Percentiles rank a stretch among this genome's conserved stretches.
Evolutionary conservation across 1,284 basidiomycete genomes (phyloP).

Genomic region (Caloboletus firmus): DNA sequence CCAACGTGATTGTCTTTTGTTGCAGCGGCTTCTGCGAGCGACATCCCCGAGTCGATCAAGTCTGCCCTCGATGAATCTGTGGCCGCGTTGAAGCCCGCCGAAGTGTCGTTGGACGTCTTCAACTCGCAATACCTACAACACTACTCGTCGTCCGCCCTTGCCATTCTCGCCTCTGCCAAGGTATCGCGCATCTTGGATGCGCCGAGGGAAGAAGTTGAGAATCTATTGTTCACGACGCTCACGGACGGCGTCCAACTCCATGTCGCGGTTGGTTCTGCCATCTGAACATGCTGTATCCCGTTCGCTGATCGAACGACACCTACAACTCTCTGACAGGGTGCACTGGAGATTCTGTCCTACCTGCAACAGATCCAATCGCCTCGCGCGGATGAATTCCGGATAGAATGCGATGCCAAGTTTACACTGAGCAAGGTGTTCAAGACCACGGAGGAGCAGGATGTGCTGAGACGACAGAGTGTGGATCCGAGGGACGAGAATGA

Average conservation of each 20-base stretch:
- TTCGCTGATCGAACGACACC: background rate
- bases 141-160: slow-evolving; percentile 48
- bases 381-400: slow-evolving; percentile 58
- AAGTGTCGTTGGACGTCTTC: slow-evolving; percentile 60
- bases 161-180: slow-evolving; percentile 63
- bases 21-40: slow-evolving; percentile 44
- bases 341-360: slow-evolving; percentile 47
- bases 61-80: slow-evolving; percentile 47
- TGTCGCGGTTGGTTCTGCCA: slow-evolving; percentile 44
- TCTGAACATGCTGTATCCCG: background rate
- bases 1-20: background rate
- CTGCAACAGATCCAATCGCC: slow-evolving; percentile 50
- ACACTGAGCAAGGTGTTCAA: slow-evolving; percentile 66
- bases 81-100: slow-evolving; percentile 53
- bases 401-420: slow-evolving; percentile 53
- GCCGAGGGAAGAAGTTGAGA: slow-evolving; percentile 58
- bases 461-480: slow-evolving; percentile 22
- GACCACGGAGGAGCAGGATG: slow-evolving; percentile 45
- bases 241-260: slow-evolving; percentile 46
- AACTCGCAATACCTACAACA: slow-evolving; percentile 77
- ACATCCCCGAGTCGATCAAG: slow-evolving; percentile 45
- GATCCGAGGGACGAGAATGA: slow-evolving; percentile 27
- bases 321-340: slow-evolving; percentile 41
- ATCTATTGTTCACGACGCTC: slow-evolving; percentile 53
- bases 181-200: slow-evolving; percentile 48